Conservation (phyloP, 2,329 filamentous ascomycete species). For the Ophiocordyceps camponoti-leonardi region DNA sequence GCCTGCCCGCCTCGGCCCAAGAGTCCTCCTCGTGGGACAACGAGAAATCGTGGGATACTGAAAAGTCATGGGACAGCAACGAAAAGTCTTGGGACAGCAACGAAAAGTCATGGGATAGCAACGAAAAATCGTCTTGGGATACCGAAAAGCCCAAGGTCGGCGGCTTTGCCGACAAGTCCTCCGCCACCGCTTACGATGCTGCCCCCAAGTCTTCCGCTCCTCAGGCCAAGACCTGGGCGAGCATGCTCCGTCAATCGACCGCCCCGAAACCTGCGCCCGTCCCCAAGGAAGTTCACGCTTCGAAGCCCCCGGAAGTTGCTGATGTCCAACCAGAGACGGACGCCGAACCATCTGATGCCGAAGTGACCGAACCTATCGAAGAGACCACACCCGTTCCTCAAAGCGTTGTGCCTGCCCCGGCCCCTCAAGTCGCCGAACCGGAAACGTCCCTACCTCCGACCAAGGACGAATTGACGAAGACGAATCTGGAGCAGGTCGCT, state of each 20-base stretch:
- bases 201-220: conserved; percentile 20
- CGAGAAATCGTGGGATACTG: conserved; percentile 25
- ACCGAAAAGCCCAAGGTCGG: conserved; percentile 13
- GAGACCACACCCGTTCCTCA: conserved; percentile 15
- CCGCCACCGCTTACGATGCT: conserved; percentile 16
- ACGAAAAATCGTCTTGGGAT: neutral
- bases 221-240: conserved; percentile 51
- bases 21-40: conserved; percentile 41
- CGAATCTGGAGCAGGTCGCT: conserved; percentile 79
- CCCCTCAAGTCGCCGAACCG: conserved; percentile 21
- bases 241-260: conserved; percentile 49
- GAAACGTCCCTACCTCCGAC: conserved; percentile 47
- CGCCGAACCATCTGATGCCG: conserved; percentile 15
- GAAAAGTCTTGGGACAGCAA: too few relatives aligned
- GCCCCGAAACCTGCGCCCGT: conserved; percentile 33
- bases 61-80: neutral
- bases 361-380: conserved; percentile 17
- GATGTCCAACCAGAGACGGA: conserved; percentile 21
- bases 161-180: conserved; percentile 14
- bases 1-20: conserved; percentile 48
- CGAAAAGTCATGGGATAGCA: too few relatives aligned
- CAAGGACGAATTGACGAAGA: conserved; percentile 73
- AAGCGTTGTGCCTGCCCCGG: conserved; percentile 10
- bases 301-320: conserved; percentile 20
- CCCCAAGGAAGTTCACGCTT: conserved; percentile 9